Conservation (phyloP, 768 basidiomycete genomes). For the Lactifluus subvellereus region DNA sequence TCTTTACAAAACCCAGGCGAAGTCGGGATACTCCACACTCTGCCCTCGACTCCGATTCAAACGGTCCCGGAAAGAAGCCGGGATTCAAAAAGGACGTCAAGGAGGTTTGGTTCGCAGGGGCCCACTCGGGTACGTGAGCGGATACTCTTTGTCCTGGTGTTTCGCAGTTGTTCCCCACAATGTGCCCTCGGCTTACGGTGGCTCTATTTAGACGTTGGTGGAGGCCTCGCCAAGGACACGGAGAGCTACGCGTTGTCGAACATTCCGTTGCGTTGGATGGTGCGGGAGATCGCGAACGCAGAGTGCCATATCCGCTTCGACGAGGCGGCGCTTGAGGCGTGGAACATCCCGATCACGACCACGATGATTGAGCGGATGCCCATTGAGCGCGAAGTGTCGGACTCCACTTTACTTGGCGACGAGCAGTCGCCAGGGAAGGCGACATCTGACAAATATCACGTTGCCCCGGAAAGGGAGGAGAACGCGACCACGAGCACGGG, state of each 20-base stretch:
- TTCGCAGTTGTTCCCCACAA: not conserved
- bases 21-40: conserved; percentile 1
- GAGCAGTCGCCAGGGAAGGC: not conserved
- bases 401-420: not conserved
- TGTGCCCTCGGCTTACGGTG: not conserved
- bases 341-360: conserved; percentile 11
- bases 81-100: conserved; percentile 3
- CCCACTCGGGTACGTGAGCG: conserved; percentile 12
- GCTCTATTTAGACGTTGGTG: conserved; percentile 15
- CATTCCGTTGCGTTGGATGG: conserved; percentile 23
- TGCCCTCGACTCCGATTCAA: not conserved
- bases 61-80: too few species aligned
- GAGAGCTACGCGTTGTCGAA: conserved; percentile 15
- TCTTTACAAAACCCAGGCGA: not conserved
- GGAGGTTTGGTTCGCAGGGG: conserved; percentile 24
- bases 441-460: not conserved
- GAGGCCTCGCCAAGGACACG: conserved; percentile 12
- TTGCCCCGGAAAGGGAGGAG: not conserved
- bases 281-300: conserved; percentile 19
- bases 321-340: conserved; percentile 6
- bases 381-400: not conserved
- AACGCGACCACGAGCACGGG: not conserved
- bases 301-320: conserved; percentile 14
- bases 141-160: not conserved
- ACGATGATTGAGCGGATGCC: not conserved